Base-by-base conservation (phyloP, 2,329 filamentous ascomycete species). In the Pseudovirgaria hyperparasitica region DNA sequence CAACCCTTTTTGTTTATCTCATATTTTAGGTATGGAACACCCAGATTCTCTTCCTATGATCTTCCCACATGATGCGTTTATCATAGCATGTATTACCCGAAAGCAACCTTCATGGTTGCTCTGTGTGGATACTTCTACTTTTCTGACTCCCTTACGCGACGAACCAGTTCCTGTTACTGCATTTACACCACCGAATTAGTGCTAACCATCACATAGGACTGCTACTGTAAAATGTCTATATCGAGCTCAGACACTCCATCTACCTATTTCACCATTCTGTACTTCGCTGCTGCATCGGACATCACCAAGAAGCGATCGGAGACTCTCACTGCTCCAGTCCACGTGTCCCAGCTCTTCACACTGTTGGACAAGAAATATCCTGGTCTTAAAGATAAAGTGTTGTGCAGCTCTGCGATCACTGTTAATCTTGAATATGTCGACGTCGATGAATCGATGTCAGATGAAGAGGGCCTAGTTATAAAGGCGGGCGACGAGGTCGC, bases 371-470 rank as follows among this genome's bases (percentile, higher is more conserved):
- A 67, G 44, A 67, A 58, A 40, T 81, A 92, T 49, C 62, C 65
- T 7, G 81, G 80, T 20, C 80, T 92, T 27, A 67, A 58, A 37
- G 57, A 64, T 25, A 76, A 70, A 40, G 70, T 92, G 4, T 62
- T 92, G 26, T 64, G 65, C 33, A 81, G 74, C 32, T 82, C 76
- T 46, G 65, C 85, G 30, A 67, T 92, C 36, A 87, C 82, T 14
- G 60, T 92, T 46, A 90, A 92, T 40, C 57, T 87, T 28, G 69
- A 82, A 32, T 92, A 92, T 56, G 73, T 87, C 45, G 79, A 90
- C 46, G 41, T 82, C 8, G 61, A 67, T n/a, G 60, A 67, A 8
- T 59, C 63, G 5, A 61, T 62, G 21, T 54, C 55, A 17, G 52
- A 52, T 11, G 52, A 50, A 9, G 54, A 54, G 24, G 57, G 56